Percentiles rank a stretch among this genome's conserved stretches.
phyloP scores from a whole-genome alignment of 768 basidiomycete species.

The Hemileccinum impolitum region DNA sequence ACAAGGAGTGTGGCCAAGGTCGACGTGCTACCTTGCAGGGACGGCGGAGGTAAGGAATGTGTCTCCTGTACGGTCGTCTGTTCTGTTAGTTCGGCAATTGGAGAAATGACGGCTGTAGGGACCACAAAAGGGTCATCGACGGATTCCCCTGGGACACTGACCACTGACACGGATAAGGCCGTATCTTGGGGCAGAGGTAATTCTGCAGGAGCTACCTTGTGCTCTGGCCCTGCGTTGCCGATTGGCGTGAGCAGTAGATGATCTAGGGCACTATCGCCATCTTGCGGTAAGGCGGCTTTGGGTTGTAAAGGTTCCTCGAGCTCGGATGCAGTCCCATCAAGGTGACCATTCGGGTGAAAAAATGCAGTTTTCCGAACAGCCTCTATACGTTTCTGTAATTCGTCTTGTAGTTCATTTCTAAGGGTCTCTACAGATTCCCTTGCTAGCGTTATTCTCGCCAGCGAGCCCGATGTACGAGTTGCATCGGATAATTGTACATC shows the following conservation, averaged over 20 bases:
- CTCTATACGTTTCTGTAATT: slow-evolving; percentile 48
- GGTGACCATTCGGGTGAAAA: not conserved
- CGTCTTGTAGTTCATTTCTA: slow-evolving; percentile 54
- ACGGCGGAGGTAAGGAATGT: not conserved
- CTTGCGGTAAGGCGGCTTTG: not conserved
- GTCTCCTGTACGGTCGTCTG: not conserved
- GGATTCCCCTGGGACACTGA: slow-evolving; percentile 2
- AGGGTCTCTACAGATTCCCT: slow-evolving; percentile 49
- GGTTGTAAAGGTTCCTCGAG: not conserved
- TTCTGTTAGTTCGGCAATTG: not conserved
- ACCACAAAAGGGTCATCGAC: slow-evolving; percentile 11
- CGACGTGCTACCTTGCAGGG: slow-evolving; percentile 4
- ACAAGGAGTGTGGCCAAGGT: slow-evolving; percentile 9
- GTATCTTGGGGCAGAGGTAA: not conserved
- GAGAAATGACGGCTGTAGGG: not conserved
- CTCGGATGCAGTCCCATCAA: not conserved
- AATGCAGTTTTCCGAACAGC: slow-evolving; percentile 10
- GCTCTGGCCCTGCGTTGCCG: not conserved
- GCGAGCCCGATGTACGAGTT: slow-evolving; percentile 37
- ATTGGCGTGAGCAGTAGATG: not conserved
- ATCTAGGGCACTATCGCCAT: not conserved
- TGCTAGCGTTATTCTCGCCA: slow-evolving; percentile 51
- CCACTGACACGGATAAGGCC: not conserved
- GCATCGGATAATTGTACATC: slow-evolving; percentile 22
- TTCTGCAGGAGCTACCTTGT: not conserved